A percentile compares a stretch with the other conserved stretches of the same genome.
phyloP scores from a whole-genome alignment of 371 early-diverging fungal genomes.

The Mucor racemosus region DNA sequence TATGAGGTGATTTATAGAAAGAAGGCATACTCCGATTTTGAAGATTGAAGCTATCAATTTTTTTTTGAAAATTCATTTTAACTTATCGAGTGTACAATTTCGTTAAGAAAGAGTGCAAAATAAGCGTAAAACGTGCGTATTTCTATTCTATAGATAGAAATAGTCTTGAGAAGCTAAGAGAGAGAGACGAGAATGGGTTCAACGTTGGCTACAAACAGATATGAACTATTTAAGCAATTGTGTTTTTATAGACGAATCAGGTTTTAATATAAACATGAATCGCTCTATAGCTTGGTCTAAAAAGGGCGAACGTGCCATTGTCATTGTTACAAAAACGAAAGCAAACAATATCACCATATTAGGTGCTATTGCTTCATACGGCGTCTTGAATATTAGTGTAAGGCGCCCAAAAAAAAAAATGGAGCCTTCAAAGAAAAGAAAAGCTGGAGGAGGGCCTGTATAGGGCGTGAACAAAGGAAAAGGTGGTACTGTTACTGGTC shows the following conservation, averaged over 20 bases:
- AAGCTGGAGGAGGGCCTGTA: slow-evolving; percentile 12
- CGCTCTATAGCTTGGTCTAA: not conserved
- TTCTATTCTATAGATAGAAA: slow-evolving; percentile 22
- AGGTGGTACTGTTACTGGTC: too few species aligned
- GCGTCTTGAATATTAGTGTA: slow-evolving; percentile 15
- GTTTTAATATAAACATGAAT: not conserved
- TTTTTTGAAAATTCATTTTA: too few species aligned
- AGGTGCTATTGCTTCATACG: slow-evolving; percentile 9
- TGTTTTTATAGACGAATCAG: not conserved
- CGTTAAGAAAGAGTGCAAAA: slow-evolving; percentile 16
- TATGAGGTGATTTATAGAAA: too few species aligned
- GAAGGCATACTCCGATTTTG: too few species aligned
- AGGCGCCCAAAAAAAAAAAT: slow-evolving; percentile 11
- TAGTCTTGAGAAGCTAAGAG: slow-evolving; percentile 12
- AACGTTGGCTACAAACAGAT: slow-evolving; percentile 14
- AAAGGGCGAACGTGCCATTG: slow-evolving; percentile 8
- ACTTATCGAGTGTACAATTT: too few species aligned
- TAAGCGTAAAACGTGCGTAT: not conserved
- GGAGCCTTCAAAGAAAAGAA: slow-evolving; percentile 18
- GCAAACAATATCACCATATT: slow-evolving; percentile 16
- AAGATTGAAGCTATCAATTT: too few species aligned
- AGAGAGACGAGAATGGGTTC: slow-evolving; percentile 7
- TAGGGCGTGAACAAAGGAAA: not conserved
- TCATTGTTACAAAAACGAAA: slow-evolving; percentile 17
- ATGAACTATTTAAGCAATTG: slow-evolving; percentile 21